Evolutionary conservation across 768 basidiomycete genomes (phyloP).

Genomic region (Porpolomopsis calyptriformis): DNA sequence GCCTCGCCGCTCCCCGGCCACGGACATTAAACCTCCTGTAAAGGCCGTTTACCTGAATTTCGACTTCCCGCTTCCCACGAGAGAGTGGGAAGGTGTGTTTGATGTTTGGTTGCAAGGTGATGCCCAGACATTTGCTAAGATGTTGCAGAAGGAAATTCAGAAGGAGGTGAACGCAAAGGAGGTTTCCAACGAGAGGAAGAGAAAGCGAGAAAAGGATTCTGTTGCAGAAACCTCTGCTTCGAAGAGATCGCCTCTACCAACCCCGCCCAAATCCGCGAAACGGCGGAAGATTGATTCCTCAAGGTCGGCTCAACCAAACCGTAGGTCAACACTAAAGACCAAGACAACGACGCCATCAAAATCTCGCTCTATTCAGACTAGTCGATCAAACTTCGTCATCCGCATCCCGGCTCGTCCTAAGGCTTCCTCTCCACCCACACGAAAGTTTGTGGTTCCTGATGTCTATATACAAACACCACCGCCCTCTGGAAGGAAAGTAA

Average conservation of each 20-base stretch:
- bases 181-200: conserved; percentile 43
- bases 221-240: no score
- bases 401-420: conserved; percentile 9
- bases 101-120: conserved; percentile 87
- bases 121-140: conserved; percentile 64
- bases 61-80: conserved; percentile 74
- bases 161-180: conserved; percentile 46
- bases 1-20: conserved; percentile 30
- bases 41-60: conserved; percentile 76
- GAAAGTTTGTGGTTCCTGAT: conserved; percentile 7
- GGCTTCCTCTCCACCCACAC: background rate
- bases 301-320: conserved; percentile 14
- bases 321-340: conserved; percentile 5
- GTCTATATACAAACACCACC: conserved; percentile 11
- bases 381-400: conserved; percentile 7
- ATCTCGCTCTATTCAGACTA: background rate
- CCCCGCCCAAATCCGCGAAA: conserved; percentile 2
- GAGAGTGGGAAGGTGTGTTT: conserved; percentile 86
- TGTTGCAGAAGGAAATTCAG: conserved; percentile 48
- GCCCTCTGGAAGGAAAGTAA: conserved; percentile 5
- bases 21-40: conserved; percentile 44
- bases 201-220: conserved; percentile 42
- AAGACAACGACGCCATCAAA: background rate
- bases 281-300: conserved; percentile 9
- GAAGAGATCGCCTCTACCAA: no score